These are phyloP conservation scores for Laguncularia racemosa DNA, from an alignment of 345 rosid genomes.

Conservation along the genomic window DNA sequence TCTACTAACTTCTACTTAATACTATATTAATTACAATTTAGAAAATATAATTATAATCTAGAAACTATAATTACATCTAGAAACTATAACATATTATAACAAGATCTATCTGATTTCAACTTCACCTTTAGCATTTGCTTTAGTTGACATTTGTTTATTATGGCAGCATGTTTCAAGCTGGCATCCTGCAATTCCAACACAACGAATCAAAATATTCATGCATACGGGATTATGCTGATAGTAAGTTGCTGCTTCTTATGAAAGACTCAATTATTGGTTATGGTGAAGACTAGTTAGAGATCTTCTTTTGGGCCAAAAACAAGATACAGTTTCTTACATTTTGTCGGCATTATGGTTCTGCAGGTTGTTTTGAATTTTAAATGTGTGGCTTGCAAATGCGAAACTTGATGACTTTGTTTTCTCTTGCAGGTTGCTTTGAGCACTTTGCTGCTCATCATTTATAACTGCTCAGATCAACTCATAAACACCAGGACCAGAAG, in stretches of 20 bases:
- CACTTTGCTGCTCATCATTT: conserved; percentile 70
- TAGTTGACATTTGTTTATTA: conserved; percentile 3
- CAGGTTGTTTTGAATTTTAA: neutral
- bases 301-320: conserved; percentile 1
- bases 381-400: conserved; percentile 2
- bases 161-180: conserved; percentile 80
- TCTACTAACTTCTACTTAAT: too few relatives aligned
- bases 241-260: conserved; percentile 35
- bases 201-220: conserved; percentile 69
- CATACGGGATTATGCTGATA: conserved; percentile 73
- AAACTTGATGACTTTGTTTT: conserved; percentile 8
- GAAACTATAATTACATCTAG: too few relatives aligned
- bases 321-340: neutral
- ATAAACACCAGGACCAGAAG: conserved; percentile 66
- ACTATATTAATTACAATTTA: too few relatives aligned
- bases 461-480: conserved; percentile 90
- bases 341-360: neutral
- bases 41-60: too few relatives aligned
- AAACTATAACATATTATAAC: too few relatives aligned
- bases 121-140: neutral
- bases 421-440: conserved; percentile 57
- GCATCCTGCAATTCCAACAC: conserved; percentile 61
- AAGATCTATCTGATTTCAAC: too few relatives aligned
- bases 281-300: neutral
- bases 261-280: neutral